Base-by-base conservation (phyloP, 2,329 filamentous ascomycete genomes). In the Fusarium sororula region DNA sequence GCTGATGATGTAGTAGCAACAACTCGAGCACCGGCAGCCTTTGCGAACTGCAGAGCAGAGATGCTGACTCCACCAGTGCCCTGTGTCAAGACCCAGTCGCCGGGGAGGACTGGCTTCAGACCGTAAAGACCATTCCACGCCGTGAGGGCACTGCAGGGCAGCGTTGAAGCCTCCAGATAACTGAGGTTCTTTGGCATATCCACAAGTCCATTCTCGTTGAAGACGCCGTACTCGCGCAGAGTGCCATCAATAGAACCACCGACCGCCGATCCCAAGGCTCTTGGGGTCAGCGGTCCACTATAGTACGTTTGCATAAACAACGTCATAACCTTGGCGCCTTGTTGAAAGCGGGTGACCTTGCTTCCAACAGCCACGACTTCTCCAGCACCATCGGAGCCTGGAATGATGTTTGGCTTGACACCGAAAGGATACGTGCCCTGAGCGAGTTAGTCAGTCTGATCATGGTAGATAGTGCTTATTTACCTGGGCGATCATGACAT, bases 381-480 rank as follows among this genome's bases (percentile, higher is more conserved):
- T 30, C 47, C 28, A 2, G 28, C 47, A n/a, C 47, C 28, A n/a
- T 50, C 47, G 4, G 28, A 50, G 10, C 47, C 28, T 18, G 47
- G 47, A 13, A 50, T 50, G 10, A 50, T 50, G 28, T 50, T 50
- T 50, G 7, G 1, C 28, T 30, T 13, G 28, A 50, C 20, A 30
- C 2, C 28, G 5, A 50, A 50, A 13, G 28, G 47, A 30, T 50
- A 50, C n/a, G 47, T 50, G 14, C 47, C 47, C 47, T 50, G 7
- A 12, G 3, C 2, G 1, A 30, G 47, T 50, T 9, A 17, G 20
- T 50, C 10, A 13, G 7, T 4, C 4, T 8, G 7, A 6, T 18
- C 7, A 9, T 9, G 7, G 5, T 9, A 30, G 14, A 9, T 0
- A 50, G 3, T 12, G 4, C 0, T 13, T 9, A 6, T 0, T 30